Conservation (phyloP, 2,329 filamentous ascomycete genomes). For the Corniculantispora saksenae region DNA sequence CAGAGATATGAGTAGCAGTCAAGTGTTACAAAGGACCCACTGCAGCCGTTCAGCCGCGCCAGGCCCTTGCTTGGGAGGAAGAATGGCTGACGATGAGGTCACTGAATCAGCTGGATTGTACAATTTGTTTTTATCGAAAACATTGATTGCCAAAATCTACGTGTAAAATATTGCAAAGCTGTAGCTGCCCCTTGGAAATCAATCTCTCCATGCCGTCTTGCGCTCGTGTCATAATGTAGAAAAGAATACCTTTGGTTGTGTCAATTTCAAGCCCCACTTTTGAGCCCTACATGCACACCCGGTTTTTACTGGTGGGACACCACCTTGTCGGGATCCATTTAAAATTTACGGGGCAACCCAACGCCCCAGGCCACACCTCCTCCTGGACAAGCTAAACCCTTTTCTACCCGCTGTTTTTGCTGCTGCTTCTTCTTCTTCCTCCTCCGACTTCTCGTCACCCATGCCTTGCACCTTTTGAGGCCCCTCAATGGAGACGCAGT, state of each 20-base stretch:
- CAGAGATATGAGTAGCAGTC: background rate
- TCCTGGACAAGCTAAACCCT: background rate
- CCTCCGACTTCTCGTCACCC: background rate
- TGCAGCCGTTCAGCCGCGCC: background rate
- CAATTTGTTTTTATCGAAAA: too few relatives aligned
- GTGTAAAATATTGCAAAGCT: background rate
- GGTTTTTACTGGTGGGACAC: background rate
- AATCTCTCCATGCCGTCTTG: background rate
- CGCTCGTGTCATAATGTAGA: background rate
- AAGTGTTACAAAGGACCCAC: background rate
- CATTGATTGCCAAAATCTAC: too few relatives aligned
- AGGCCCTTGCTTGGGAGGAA: background rate
- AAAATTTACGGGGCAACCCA: background rate
- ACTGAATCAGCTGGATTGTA: too few relatives aligned
- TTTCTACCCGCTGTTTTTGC: background rate
- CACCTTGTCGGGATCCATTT: conserved; percentile 4
- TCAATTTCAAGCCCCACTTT: background rate
- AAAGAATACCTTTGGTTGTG: background rate
- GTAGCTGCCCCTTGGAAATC: background rate
- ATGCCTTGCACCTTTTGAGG: background rate
- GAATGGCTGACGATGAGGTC: background rate
- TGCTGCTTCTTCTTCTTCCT: background rate
- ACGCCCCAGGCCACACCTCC: background rate
- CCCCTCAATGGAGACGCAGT: conserved; percentile 11
- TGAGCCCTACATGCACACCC: conserved; percentile 2